Evolutionary conservation across 495 filamentous ascomycete genomes (phyloP).

Genomic region (Aspergillus nanangensis): DNA sequence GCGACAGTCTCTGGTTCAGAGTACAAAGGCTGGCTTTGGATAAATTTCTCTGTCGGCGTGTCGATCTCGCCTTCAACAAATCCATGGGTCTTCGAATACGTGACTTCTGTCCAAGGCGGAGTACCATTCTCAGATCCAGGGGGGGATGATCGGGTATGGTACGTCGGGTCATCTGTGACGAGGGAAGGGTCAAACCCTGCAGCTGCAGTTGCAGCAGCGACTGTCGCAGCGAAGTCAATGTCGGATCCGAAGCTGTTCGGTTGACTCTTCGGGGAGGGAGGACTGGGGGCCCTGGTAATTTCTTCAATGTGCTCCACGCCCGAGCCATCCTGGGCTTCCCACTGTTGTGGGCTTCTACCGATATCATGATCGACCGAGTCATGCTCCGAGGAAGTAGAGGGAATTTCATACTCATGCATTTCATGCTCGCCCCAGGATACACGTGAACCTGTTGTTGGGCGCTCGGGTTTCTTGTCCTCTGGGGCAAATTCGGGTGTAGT

Average conservation of each 20-base stretch:
- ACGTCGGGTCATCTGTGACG: constrained; percentile 60
- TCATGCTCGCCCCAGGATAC: constrained; percentile 60
- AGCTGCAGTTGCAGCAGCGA: constrained; percentile 65
- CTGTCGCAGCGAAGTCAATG: constrained; percentile 61
- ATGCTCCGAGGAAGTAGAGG: constrained; percentile 47
- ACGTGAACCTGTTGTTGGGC: constrained; percentile 40
- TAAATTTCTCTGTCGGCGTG: constrained; percentile 12
- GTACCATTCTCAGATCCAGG: constrained; percentile 49
- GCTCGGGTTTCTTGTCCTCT: constrained; percentile 20
- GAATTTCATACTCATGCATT: constrained; percentile 56
- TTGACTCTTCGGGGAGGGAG: constrained; percentile 10
- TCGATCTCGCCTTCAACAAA: constrained; percentile 34
- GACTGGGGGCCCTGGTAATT: not conserved
- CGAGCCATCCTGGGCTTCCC: constrained; percentile 15
- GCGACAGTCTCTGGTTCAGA: constrained; percentile 16
- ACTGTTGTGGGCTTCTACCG: constrained; percentile 8
- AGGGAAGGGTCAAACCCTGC: constrained; percentile 69
- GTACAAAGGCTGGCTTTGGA: constrained; percentile 18
- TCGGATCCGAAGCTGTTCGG: constrained; percentile 41
- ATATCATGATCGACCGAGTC: constrained; percentile 29
- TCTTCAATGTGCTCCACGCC: constrained; percentile 2
- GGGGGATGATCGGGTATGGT: constrained; percentile 59
- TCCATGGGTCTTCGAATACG: constrained; percentile 28
- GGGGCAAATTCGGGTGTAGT: constrained; percentile 14
- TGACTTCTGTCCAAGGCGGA: constrained; percentile 40